Base-by-base conservation (phyloP, 1,139 yeast species). In the Debaryomycetaceae sp. region DNA sequence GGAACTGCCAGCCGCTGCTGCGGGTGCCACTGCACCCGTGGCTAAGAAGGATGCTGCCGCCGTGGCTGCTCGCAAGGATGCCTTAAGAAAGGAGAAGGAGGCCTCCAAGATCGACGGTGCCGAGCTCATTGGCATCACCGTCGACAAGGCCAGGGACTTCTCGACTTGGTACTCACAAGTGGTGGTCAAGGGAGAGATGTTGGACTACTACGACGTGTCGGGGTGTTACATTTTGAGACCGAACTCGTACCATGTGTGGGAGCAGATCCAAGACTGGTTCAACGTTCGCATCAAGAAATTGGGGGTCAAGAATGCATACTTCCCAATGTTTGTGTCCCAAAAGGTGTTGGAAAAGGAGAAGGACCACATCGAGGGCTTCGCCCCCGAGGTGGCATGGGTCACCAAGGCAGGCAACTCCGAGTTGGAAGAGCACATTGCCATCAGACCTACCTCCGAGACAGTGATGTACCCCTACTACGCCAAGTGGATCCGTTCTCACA, bases 321-420 rank as follows among this genome's bases (percentile, higher is more conserved):
- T 93, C 83, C 99, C 99, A 44, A 85, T 93, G 96, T 93, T 93
- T 54, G 98, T 93, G 29, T 88, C 97, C 8, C 72, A 86, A 32
- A 75, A 78, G 47, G 98, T 91, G 20, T 71, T 93, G 51, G 97
- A 91, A 63, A 86, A 83, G 66, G 99, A 93, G 69, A 93, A 93
- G 66, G 99, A 93, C 58, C 99, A 93, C 57, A 81, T 93, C 50
- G 98, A 93, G 63, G 99, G 99, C 23, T 93, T 93, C 59, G 98
- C 99, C 30, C 98, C 99, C 18, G 99, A 93, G 65, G 99, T 93
- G 36, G 99, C 99, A 16, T 93, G 99, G 99, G 98, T 93, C 44
- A 93, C 99, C 38, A 78, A 71, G 51, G 99, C 99, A 31, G 99
- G 99, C 50, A 61, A 66, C 31, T 83, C 95, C 18, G 97, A 91